These are phyloP conservation scores for Crithidia fasciculata DNA, from an alignment of 208 protist species.

Conservation along the genomic window DNA sequence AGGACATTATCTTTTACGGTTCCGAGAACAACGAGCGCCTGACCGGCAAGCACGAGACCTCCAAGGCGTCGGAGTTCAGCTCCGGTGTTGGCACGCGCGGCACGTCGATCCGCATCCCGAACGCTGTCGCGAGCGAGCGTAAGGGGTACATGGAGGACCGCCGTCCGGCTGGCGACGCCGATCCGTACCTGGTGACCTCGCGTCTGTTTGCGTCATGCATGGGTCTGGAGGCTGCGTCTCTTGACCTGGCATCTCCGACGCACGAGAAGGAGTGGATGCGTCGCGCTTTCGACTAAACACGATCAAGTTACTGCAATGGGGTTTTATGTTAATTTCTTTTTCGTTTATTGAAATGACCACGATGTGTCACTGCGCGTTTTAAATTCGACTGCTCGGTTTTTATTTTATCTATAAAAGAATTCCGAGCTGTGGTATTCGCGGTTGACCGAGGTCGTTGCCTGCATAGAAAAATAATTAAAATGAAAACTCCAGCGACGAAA, in stretches of 20 bases:
- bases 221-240: slow-evolving; percentile 52
- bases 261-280: slow-evolving; percentile 81
- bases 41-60: slow-evolving; percentile 90
- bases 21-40: slow-evolving; percentile 86
- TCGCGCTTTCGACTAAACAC: slow-evolving; percentile 37
- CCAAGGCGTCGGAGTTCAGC: slow-evolving; percentile 69
- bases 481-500: neutral
- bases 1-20: slow-evolving; percentile 91
- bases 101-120: slow-evolving; percentile 97
- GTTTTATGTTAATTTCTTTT: neutral
- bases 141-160: slow-evolving; percentile 98
- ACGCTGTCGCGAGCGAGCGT: slow-evolving; percentile 83
- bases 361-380: neutral
- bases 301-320: slow-evolving; percentile 1
- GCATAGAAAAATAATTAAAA: neutral
- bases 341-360: neutral
- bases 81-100: slow-evolving; percentile 88
- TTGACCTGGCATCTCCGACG: slow-evolving; percentile 62
- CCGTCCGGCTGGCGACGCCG: slow-evolving; percentile 95
- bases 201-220: slow-evolving; percentile 88
- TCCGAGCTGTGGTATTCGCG: neutral
- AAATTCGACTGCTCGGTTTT: slow-evolving; percentile 10
- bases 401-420: neutral
- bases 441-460: neutral
- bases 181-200: slow-evolving; percentile 97